A percentile compares a stretch with the other conserved stretches of the same genome.
Evolutionary conservation across 768 basidiomycete genomes (phyloP).

Genomic region (Vararia minispora): DNA sequence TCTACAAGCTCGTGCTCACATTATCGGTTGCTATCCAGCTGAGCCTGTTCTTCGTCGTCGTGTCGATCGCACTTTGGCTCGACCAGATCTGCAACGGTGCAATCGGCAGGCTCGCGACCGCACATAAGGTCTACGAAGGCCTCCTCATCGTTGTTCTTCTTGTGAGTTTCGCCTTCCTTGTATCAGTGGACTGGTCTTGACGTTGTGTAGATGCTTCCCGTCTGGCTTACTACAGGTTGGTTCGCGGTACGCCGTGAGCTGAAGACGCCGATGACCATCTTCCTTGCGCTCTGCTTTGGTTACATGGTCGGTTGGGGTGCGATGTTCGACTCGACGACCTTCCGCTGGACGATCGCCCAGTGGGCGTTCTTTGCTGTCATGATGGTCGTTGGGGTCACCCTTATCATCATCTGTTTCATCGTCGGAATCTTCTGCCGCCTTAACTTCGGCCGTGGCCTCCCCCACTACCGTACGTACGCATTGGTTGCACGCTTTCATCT

Average conservation of each 20-base stretch:
- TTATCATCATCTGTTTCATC: slow-evolving; percentile 43
- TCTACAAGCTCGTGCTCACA: slow-evolving; percentile 62
- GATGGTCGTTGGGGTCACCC: slow-evolving; percentile 41
- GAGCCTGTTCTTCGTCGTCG: slow-evolving; percentile 67
- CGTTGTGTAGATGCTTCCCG: slow-evolving; percentile 43
- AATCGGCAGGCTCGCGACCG: slow-evolving; percentile 41
- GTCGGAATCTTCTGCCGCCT: slow-evolving; percentile 56
- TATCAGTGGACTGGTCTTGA: slow-evolving; percentile 4
- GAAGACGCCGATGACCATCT: slow-evolving; percentile 45
- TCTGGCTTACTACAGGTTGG: slow-evolving; percentile 72
- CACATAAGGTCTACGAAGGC: slow-evolving; percentile 39
- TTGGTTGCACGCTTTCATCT: slow-evolving; percentile 5
- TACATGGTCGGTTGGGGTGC: slow-evolving; percentile 61
- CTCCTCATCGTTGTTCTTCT: slow-evolving; percentile 43
- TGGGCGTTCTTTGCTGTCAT: slow-evolving; percentile 70
- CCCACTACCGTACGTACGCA: slow-evolving; percentile 44
- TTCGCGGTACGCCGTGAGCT: slow-evolving; percentile 60
- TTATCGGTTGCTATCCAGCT: slow-evolving; percentile 67
- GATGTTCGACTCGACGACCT: slow-evolving; percentile 63
- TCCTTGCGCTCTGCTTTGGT: slow-evolving; percentile 46
- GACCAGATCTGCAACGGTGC: slow-evolving; percentile 63
- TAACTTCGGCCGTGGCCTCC: slow-evolving; percentile 72
- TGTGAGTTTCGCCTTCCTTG: slow-evolving; percentile 29
- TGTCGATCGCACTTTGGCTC: slow-evolving; percentile 63
- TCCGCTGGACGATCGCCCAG: slow-evolving; percentile 64